Base-by-base conservation (phyloP, 2,329 filamentous ascomycete species). In the Sporothrix schenckii region DNA sequence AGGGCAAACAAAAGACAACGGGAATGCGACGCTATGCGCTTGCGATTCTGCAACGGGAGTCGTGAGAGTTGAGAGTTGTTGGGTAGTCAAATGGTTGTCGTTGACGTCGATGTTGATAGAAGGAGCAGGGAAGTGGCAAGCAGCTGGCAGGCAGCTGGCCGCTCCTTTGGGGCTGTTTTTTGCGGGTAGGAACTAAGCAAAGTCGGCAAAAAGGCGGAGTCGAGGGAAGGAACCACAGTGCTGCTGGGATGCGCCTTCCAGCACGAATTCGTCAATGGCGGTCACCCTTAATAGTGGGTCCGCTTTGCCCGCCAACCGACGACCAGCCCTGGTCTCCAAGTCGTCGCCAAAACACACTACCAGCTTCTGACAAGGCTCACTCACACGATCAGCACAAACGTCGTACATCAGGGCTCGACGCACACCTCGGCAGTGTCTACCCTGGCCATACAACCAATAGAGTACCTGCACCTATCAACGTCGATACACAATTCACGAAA, bases 61-160 rank as follows among this genome's bases (percentile, higher is more conserved):
- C 30, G 54, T 41, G 54, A 47, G 9, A 63, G 21, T 4, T 27
- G 34, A 21, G 34, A 5, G 30, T 44, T 9, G 50, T 39, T 44
- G 41, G 1, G 11, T 4, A 14, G 41, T 44, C 14, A 3, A 34
- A 54, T 49, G 65, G 68, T 53, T 34, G 56, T 50, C 14, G 58
- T 63, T 19, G 39, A 47, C 9, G 14, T 34, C 47, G 13, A 47
- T 14, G 58, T 63, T 13, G 58, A 44, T 47, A 19, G 58, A 63
- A 27, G 58, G 58, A 47, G 39, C 53, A 19, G 21, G 30, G 47
- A 50, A 65, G 66, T 63, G 72, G 65, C 68, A 56, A 71, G 65
- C 72, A 73, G 72, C 72, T 74, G 73, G 66, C 39, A 34, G 66
- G 27, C 73, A 74, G 73, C 73, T 74, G 73, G 72, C 67, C 34